Evolutionary conservation across 1,139 yeast species (phyloP).

Genomic region (Magnusiomyces paraingens): DNA sequence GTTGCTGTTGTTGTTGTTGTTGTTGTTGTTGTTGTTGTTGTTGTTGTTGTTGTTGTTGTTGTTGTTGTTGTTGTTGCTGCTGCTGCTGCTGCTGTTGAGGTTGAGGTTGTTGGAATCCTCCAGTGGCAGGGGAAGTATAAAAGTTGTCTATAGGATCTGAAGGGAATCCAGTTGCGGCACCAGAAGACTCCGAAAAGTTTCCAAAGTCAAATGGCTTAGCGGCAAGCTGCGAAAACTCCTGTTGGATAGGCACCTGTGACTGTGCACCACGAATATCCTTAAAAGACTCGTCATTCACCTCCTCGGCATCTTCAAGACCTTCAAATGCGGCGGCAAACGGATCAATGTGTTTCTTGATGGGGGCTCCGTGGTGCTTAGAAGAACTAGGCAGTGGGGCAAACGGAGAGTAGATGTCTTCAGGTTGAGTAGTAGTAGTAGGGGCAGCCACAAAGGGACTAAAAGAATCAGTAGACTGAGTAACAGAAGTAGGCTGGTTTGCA

Average conservation of each 20-base stretch:
- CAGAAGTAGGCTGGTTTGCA: not conserved
- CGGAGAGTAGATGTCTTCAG: not conserved
- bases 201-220: too few relatives aligned
- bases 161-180: not conserved
- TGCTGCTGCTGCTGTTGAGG: not conserved
- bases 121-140: too few relatives aligned
- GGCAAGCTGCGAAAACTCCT: too few relatives aligned
- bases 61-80: not conserved
- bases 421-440: not conserved
- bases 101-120: not conserved
- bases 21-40: not conserved
- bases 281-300: constrained; percentile 17
- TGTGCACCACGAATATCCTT: constrained; percentile 13
- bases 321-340: constrained; percentile 26
- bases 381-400: not conserved
- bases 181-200: too few relatives aligned
- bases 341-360: constrained; percentile 15
- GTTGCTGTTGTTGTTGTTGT: not conserved
- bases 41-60: not conserved
- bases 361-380: too few relatives aligned
- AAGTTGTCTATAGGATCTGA: not conserved
- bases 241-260: too few relatives aligned
- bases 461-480: too few relatives aligned
- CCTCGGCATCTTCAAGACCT: constrained; percentile 26
- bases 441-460: not conserved